Evolutionary conservation across 768 basidiomycete species (phyloP).

Genomic region (Termitomyces sp.): DNA sequence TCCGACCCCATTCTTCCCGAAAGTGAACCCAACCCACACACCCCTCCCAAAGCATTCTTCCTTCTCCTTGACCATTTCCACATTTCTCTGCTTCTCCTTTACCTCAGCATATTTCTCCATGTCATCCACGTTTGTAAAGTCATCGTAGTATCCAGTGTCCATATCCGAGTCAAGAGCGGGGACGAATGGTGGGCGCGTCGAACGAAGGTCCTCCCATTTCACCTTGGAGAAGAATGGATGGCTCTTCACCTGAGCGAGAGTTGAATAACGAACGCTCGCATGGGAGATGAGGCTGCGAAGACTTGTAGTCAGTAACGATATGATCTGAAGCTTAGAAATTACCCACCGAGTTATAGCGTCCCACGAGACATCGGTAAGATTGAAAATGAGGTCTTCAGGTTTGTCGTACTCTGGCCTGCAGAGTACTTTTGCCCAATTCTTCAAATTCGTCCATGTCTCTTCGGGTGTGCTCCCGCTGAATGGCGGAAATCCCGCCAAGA

Average conservation of each 20-base stretch:
- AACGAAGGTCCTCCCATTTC: constrained; percentile 77
- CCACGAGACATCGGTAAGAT: constrained; percentile 91
- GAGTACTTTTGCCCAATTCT: constrained; percentile 94
- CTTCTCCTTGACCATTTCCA: constrained; percentile 87
- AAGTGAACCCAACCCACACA: constrained; percentile 90
- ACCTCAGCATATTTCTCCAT: constrained; percentile 99
- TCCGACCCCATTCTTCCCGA: constrained; percentile 81
- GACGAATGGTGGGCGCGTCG: constrained; percentile 81
- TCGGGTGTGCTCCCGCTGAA: constrained; percentile 95
- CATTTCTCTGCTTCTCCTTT: constrained; percentile 92
- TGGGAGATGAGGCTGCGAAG: constrained; percentile 75
- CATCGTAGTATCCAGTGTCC: constrained; percentile 94
- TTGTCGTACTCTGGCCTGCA: constrained; percentile 93
- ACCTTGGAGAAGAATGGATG: constrained; percentile 82
- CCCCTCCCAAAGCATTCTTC: constrained; percentile 68
- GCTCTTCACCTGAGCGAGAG: constrained; percentile 62
- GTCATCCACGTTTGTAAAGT: constrained; percentile 83
- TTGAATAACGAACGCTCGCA: constrained; percentile 72
- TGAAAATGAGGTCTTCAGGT: constrained; percentile 95
- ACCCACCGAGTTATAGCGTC: constrained; percentile 81
- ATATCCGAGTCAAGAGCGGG: constrained; percentile 92
- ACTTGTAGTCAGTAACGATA: background rate
- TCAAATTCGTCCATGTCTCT: constrained; percentile 98
- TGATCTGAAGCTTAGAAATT: background rate
- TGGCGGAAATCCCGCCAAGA: constrained; percentile 94